A percentile compares a stretch with the other conserved stretches of the same genome.
Conservation (phyloP, 345 rosid species). For the Gossypium arboreum region DNA sequence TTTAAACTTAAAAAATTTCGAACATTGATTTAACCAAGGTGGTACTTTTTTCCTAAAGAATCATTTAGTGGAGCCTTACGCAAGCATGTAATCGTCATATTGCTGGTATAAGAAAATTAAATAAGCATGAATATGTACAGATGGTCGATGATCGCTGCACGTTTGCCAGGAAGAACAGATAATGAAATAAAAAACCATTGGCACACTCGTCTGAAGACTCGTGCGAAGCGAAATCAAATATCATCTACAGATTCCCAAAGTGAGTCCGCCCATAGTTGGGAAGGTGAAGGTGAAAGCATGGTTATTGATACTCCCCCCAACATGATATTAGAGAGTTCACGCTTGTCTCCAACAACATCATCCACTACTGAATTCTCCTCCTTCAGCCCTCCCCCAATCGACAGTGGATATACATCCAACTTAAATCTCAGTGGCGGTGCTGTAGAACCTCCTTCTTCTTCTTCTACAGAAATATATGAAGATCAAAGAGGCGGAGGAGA, state of each 20-base stretch:
- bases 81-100: not conserved
- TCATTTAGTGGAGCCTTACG: not conserved
- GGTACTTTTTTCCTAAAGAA: not conserved
- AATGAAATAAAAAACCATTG: slow-evolving; percentile 39
- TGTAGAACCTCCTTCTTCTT: not conserved
- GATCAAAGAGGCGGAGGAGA: slow-evolving; percentile 22
- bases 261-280: not conserved
- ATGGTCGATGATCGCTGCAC: slow-evolving; percentile 36
- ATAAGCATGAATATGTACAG: slow-evolving; percentile 11
- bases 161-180: slow-evolving; percentile 36
- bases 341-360: slow-evolving; percentile 18
- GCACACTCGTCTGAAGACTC: slow-evolving; percentile 29
- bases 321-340: slow-evolving; percentile 21
- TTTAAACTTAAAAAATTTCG: no score
- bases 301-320: not conserved
- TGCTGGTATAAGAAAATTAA: not conserved
- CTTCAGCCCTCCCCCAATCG: not conserved
- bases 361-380: slow-evolving; percentile 1
- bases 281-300: not conserved
- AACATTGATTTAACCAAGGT: not conserved
- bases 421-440: not conserved
- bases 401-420: not conserved
- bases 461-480: not conserved
- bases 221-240: not conserved
- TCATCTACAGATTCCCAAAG: not conserved